These are phyloP conservation scores for Cymbopogon flexuosus DNA, from an alignment of 202 grass and related monocot species.

Conservation along the genomic window DNA sequence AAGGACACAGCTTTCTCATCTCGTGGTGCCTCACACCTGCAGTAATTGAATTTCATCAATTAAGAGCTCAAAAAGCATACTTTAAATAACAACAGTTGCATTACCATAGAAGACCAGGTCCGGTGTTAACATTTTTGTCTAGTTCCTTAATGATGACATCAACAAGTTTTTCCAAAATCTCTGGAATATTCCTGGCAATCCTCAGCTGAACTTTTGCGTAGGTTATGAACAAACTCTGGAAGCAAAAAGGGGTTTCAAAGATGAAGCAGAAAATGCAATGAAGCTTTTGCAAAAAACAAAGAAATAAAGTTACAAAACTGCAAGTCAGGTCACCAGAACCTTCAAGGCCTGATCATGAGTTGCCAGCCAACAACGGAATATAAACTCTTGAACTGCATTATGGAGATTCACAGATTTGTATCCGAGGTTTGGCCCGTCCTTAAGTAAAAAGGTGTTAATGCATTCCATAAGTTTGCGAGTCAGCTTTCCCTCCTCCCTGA, in stretches of 20 bases:
- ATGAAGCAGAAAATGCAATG: constrained; percentile 25
- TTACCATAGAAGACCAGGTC: constrained; percentile 46
- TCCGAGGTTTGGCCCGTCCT: constrained; percentile 88
- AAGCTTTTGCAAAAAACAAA: not conserved
- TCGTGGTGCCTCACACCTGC: constrained; percentile 65
- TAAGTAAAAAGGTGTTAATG: constrained; percentile 70
- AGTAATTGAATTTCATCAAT: constrained; percentile 24
- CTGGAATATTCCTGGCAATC: constrained; percentile 51
- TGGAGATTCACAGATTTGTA: constrained; percentile 66
- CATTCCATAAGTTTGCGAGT: constrained; percentile 86
- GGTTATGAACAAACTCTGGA: constrained; percentile 72
- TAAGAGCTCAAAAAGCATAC: constrained; percentile 24
- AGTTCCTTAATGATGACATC: constrained; percentile 72
- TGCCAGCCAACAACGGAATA: constrained; percentile 62
- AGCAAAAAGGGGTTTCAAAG: constrained; percentile 23
- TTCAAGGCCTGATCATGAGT: constrained; percentile 74
- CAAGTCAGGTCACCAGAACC: constrained; percentile 39
- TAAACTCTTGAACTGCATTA: constrained; percentile 61
- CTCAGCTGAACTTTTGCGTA: constrained; percentile 65
- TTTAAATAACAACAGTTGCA: constrained; percentile 5
- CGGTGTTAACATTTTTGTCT: constrained; percentile 52
- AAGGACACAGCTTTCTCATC: constrained; percentile 70
- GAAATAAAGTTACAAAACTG: constrained; percentile 6
- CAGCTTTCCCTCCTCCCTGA: constrained; percentile 83
- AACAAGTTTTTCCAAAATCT: constrained; percentile 74